Percentiles rank a stretch among this genome's conserved stretches.
Evolutionary conservation across 73 alveolate species (phyloP).

Genomic region (Symbiodinium pilosum): DNA sequence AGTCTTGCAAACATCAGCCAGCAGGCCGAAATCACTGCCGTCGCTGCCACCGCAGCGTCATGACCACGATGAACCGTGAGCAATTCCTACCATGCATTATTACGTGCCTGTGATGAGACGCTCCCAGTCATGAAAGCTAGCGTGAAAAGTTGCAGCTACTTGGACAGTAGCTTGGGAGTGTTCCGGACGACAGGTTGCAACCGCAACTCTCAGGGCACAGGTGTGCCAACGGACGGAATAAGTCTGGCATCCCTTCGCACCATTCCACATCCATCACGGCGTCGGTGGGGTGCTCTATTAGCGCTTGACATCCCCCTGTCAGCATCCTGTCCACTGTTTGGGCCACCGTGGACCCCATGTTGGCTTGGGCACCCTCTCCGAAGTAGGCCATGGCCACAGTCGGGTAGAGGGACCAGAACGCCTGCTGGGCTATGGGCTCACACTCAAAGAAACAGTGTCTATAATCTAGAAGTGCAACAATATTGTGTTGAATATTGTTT

Average conservation of each 20-base stretch:
- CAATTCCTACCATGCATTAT: too few relatives aligned
- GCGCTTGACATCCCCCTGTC: background rate
- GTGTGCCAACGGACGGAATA: constrained; percentile 31
- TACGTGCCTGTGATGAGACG: too few relatives aligned
- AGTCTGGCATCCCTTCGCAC: constrained; percentile 43
- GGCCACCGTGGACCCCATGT: background rate
- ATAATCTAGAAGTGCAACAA: too few relatives aligned
- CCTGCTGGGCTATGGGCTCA: too few relatives aligned
- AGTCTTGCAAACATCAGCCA: too few relatives aligned
- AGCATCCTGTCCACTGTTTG: constrained; percentile 19
- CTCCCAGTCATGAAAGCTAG: too few relatives aligned
- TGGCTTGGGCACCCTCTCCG: background rate
- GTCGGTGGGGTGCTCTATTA: background rate
- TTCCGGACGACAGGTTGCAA: background rate
- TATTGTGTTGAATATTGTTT: too few relatives aligned
- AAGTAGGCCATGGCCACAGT: constrained; percentile 20
- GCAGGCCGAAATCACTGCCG: too few relatives aligned
- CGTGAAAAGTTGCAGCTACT: constrained; percentile 13
- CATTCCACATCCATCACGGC: constrained; percentile 11
- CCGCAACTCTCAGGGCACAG: constrained; percentile 52
- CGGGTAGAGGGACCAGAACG: constrained; percentile 14
- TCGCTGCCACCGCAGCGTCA: too few relatives aligned
- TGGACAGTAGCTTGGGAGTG: constrained; percentile 24
- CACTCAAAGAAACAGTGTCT: too few relatives aligned
- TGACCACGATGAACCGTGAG: too few relatives aligned